A percentile compares a stretch with the other conserved stretches of the same genome.
Evolutionary conservation across 1,284 basidiomycete species (phyloP).

Genomic region (Ustilago sp.): DNA sequence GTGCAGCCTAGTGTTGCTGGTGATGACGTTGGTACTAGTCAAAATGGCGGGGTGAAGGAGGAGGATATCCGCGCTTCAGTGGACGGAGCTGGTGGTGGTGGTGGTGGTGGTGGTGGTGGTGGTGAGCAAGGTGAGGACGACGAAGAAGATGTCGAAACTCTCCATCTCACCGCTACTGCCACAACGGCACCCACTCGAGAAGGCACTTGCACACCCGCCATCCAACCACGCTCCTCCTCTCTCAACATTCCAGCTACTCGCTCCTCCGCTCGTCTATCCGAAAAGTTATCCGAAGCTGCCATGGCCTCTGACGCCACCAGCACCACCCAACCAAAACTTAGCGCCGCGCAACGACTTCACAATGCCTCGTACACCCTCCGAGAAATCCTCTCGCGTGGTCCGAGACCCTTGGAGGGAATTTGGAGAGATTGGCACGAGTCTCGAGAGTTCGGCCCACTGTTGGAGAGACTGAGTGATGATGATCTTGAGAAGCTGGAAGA

Average conservation of each 20-base stretch:
- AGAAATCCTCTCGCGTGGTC: constrained; percentile 72
- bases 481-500: constrained; percentile 79
- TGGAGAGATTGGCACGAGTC: constrained; percentile 96
- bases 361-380: constrained; percentile 50
- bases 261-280: constrained; percentile 37
- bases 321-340: constrained; percentile 16
- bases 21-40: not conserved
- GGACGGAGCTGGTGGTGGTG: not conserved
- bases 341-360: constrained; percentile 33
- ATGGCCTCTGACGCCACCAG: not conserved
- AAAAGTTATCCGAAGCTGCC: constrained; percentile 17
- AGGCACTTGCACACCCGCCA: constrained; percentile 42
- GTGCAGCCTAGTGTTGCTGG: constrained; percentile 22
- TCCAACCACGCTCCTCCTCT: constrained; percentile 8
- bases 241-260: constrained; percentile 20
- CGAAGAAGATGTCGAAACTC: constrained; percentile 50
- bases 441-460: constrained; percentile 88
- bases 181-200: constrained; percentile 43
- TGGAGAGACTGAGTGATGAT: constrained; percentile 86
- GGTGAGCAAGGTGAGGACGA: constrained; percentile 28
- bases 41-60: not conserved
- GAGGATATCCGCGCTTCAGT: constrained; percentile 4
- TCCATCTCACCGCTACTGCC: constrained; percentile 52
- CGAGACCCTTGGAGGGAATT: constrained; percentile 84
- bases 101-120: not conserved